Base-by-base conservation (phyloP, 179 eudicot species). In the Pouteria campechiana region DNA sequence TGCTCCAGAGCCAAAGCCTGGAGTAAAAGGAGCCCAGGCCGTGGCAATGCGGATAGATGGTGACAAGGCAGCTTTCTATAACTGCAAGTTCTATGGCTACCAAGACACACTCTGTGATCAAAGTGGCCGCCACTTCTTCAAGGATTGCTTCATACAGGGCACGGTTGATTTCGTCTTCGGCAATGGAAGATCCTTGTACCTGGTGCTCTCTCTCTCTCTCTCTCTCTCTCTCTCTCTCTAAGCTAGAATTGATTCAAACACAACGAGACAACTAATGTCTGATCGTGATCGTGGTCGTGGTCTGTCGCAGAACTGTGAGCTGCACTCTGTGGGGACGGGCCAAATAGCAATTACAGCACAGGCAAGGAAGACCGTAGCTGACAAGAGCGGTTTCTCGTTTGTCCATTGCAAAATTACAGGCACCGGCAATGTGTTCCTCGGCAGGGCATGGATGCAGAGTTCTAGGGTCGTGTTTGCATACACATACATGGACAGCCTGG, bases 291-390 rank as follows among this genome's bases (percentile, higher is more conserved):
- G 1, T 9, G 24, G 0, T 28, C n/a, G n/a, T n/a, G n/a, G n/a
- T n/a, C n/a, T n/a, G n/a, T n/a, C n/a, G 7, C 24, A 90, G 98
- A 82, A 75, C 14, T 90, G 95, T 22, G 69, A 86, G 32, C 67
- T 90, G 32, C 98, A 90, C 65, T 90, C 98, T 4, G 81, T 73
- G 48, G 98, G 93, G 12, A 74, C 61, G 6, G 66, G 87, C 48
- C 86, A 81, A 23, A 95, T 95, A 24, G 72, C 93, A 14, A 81
- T 90, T 17, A 95, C 98, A 32, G 98, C 98, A 12, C 98, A 90
- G 30, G 70, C 65, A 46, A 70, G 93, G 48, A 79, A 64, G 8
- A 34, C 52, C 0, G 51, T 58, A 13, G 63, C 72, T 1, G 94
- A 90, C 48, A 86, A 86, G 56, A 74, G 87, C 0, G 98, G 98